Conservation (phyloP, 2,329 filamentous ascomycete species). For the Amauroascus verrucosus region DNA sequence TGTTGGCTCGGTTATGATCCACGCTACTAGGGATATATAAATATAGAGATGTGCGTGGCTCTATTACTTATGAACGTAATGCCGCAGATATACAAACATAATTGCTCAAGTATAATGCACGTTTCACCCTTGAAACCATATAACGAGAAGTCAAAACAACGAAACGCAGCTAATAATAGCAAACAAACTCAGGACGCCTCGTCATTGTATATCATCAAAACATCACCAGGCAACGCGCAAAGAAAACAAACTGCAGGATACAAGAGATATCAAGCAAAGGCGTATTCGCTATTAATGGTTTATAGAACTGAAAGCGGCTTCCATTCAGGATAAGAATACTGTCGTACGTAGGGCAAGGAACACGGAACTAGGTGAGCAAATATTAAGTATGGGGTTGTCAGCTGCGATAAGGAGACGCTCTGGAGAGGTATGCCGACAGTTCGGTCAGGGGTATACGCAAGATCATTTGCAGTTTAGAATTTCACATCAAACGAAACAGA, state of each 20-base stretch:
- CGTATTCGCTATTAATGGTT: neutral
- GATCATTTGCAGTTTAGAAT: neutral
- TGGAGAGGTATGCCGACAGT: too few relatives aligned
- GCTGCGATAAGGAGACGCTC: neutral
- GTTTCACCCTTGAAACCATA: neutral
- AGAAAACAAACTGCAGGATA: neutral
- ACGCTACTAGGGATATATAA: neutral
- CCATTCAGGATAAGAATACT: neutral
- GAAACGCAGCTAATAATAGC: neutral
- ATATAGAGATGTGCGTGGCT: neutral
- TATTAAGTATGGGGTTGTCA: neutral
- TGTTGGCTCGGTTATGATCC: neutral
- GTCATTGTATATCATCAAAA: neutral
- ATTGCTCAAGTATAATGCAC: neutral
- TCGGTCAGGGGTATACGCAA: too few relatives aligned
- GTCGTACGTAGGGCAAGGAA: neutral
- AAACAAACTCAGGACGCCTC: neutral
- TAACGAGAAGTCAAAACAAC: neutral
- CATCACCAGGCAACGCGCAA: neutral
- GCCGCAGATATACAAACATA: neutral
- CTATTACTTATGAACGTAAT: neutral
- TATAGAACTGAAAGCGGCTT: neutral
- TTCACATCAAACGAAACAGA: conserved; percentile 13
- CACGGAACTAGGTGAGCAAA: neutral
- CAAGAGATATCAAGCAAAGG: neutral